Evolutionary conservation across 1,284 basidiomycete species (phyloP), one percentile per base, ranked within the genome.

Genomic region (Cryptococcus sp.): DNA sequence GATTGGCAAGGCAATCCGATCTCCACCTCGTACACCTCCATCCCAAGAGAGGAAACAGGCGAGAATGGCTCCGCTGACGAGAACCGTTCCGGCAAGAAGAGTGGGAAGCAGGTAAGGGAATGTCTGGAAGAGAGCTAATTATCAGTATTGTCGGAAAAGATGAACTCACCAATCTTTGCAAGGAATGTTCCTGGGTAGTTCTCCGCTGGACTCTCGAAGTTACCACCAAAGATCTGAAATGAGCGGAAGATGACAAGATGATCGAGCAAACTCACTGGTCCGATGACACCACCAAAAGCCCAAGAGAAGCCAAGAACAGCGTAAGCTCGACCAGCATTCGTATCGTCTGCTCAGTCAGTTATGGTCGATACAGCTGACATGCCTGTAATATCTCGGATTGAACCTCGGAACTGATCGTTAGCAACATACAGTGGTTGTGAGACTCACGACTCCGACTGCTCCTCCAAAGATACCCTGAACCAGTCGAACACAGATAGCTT

Each of bases 381-480:
- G 76, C 95, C 91, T 0, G 95, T 95, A 56, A 98, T 83, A 59
- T 88, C 87, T 30, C 90, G 80, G 45, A 98, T 86, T 5, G 88
- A 89, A 23, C 92, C 90, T 64, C 93, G 68, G 62, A 74, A 69
- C 79, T 79, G 64, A 14, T 46, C 34, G 4, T 35, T 66, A 46
- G 59, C 57, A 35, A 15, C 5, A 38, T 10, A 10, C 8, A 31
- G 34, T 34, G 37, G 23, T 13, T n/a, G 38, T 31, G 46, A 42
- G 6, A 64, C 71, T 83, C 44, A 90, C 91, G 15, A 96, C 93
- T 34, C 92, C 94, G 37, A 96, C 88, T 13, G 91, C 89, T 14
- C 95, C 95, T 8, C 90, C 93, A 72, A 98, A 98, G 45, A 98
- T 83, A 32, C 95, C 95, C 75, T 98, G 95, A 32, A 91, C 82